Evolutionary conservation across 2,329 filamentous ascomycete species (phyloP), one percentile per base, ranked within the genome.

Genomic region (Cladosporium sphaerospermum): DNA sequence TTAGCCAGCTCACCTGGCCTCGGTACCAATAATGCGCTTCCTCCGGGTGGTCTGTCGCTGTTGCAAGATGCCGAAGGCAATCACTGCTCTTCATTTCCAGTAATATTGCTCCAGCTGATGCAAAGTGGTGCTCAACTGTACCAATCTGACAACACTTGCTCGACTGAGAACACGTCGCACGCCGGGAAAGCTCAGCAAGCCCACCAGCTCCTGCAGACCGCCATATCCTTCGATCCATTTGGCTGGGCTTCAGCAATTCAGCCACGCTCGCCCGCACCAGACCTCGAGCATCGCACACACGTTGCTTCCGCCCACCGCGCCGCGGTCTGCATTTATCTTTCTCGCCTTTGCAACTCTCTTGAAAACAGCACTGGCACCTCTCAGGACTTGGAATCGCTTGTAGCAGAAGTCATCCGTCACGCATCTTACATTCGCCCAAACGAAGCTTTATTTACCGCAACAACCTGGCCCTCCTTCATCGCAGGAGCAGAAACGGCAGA

Each of bases 401-500:
- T 78, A 3, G 62, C 70, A 19, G 77, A 79, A 33, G 77, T 80
- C 36, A 67, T 81, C 2, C 59, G 67, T n/a, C 75, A 81, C 54
- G 69, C 82, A 19, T 74, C 73, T 5, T 67, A 71, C 50, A 72
- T 83, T 34, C 70, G 69, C 28, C 71, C 73, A 16, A 64, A 70
- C 2, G 77, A 80, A 59, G 72, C 74, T 6, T 72, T 81, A 40
- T 82, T 80, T 69, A 82, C 81, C 62, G 80, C 77, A 7, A 80
- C 78, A 2, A 76, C 76, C n/a, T 83, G 79, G 79, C 78, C 80
- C 1, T 71, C 78, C 0, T 82, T 82, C 57, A 73, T 83, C 31
- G 78, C 77, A 2, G 80, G 80, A 1, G 79, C 79, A 0, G 79
- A 82, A 59, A 76, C 77, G 3, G 71, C 72, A 40, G 72, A 78